Evolutionary conservation across 495 filamentous ascomycete species (phyloP), one percentile per base, ranked within the genome.

Genomic region (Penicillium goetzii): DNA sequence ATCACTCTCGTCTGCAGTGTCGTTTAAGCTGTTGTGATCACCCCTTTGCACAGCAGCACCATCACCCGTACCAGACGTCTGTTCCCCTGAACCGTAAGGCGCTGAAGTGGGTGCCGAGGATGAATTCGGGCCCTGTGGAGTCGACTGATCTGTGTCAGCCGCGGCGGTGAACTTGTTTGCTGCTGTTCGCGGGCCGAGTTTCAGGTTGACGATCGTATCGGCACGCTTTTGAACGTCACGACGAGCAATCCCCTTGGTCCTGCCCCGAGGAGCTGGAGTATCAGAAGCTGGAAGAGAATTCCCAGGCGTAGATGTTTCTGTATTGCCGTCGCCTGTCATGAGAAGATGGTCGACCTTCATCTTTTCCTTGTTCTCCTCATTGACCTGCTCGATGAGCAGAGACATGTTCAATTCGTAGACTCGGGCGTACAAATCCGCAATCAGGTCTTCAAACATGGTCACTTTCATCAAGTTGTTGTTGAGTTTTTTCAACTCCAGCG

Each of bases 391-490:
- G 49, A 78, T 64, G 23, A 84, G 72, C n/a, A 75, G 73, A 15
- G 80, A 75, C 56, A 80, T 75, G 65, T 85, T 78, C 61, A 81
- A 74, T 43, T 83, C 78, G 74, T 93, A 97, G 9, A 98, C 78
- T n/a, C 85, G 80, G 3, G 91, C 88, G 73, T 95, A 99, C 33
- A 90, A 83, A 72, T 99, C 95, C 15, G 86, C 88, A 57, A 97
- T 89, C 32, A 98, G 81, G 70, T 98, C 95, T 70, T 98, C 96
- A 47, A 97, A 91, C 34, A 89, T 81, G 2, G 87, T 85, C 6
- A 88, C 85, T 70, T 93, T 96, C 87, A 93, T 94, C 10, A 95
- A 83, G 56, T 87, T 88, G 51, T 86, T 86, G 73, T 97, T 97
- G 43, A 94, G 83, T 66, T 91, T 93, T 70, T 96, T 97, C n/a